Conservation (phyloP, 495 filamentous ascomycete genomes). For the Trichocladium antarcticum region DNA sequence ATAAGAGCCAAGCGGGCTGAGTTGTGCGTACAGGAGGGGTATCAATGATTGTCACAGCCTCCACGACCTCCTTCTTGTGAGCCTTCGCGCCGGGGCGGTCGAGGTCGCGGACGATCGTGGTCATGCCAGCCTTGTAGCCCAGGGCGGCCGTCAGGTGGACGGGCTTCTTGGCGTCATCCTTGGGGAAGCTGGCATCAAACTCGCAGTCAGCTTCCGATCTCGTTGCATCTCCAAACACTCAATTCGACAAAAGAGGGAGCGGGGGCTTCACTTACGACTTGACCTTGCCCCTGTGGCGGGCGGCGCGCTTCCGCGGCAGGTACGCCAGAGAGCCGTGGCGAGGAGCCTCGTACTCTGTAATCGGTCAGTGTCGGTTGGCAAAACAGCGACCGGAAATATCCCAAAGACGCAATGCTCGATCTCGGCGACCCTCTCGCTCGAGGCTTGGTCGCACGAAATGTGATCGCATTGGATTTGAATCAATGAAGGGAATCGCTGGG, state of each 20-base stretch:
- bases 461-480: constrained; percentile 3
- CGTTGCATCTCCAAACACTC: background rate
- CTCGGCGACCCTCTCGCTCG: background rate
- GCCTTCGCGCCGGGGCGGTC: constrained; percentile 99
- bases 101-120: constrained; percentile 98
- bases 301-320: constrained; percentile 92
- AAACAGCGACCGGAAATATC: background rate
- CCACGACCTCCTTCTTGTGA: constrained; percentile 99
- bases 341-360: constrained; percentile 80
- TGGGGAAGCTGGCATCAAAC: constrained; percentile 69
- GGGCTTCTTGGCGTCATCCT: constrained; percentile 99
- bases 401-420: background rate
- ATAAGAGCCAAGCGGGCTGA: constrained; percentile 49
- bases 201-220: constrained; percentile 17
- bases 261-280: constrained; percentile 61
- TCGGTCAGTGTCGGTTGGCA: constrained; percentile 14
- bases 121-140: constrained; percentile 99
- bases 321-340: constrained; percentile 97
- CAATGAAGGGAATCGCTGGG: background rate
- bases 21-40: constrained; percentile 90
- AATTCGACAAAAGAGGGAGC: constrained; percentile 2
- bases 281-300: constrained; percentile 94
- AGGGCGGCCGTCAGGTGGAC: constrained; percentile 97
- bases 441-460: background rate
- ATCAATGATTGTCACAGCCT: constrained; percentile 98